Evolutionary conservation across 2,329 filamentous ascomycete species (phyloP), one percentile per base, ranked within the genome.

Genomic region (Botryotinia calthae): DNA sequence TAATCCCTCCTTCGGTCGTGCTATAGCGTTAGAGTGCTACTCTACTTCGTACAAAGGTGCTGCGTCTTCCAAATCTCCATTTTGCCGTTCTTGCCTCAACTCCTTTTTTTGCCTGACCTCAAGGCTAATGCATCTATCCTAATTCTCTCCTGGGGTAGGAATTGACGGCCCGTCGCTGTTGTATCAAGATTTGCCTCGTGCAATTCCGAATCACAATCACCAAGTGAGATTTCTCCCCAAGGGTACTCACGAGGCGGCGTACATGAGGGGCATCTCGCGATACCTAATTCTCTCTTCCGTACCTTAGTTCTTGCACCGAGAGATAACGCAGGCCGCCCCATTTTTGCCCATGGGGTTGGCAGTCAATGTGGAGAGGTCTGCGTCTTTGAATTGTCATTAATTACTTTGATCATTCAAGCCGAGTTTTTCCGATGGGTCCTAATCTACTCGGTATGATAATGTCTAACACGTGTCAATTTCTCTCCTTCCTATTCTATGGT

Each of bases 231-330:
- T 62, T 42, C 37, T 42, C 25, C 37, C 59, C 0, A 62, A 62
- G 37, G 7, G 28, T 42, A 42, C 59, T 54, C n/a, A 54, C 51
- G 51, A 54, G 51, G 51, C 25, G 25, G 51, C 37, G 59, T 42
- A 62, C 31, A 62, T 34, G 37, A 62, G 25, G n/a, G 37, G 42
- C n/a, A 62, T 42, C 34, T 28, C 59, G 59, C 59, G 59, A 62
- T 62, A 62, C 59, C 59, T 12, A 42, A 62, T 62, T 62, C 59
- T 42, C 37, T 42, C 59, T 62, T 62, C 59, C 59, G 59, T 62
- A 42, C 59, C 59, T 62, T 62, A 28, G 59, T 20, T 62, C 37
- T 40, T 18, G 28, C 37, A 62, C 59, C 59, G 20, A 62, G 37
- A 62, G 59, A 42, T 62, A 42, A 25, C 12, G 34, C 59, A 22